Evolutionary conservation across 78 protist species (phyloP).

Genomic region (Dictyostelium capitatum): DNA sequence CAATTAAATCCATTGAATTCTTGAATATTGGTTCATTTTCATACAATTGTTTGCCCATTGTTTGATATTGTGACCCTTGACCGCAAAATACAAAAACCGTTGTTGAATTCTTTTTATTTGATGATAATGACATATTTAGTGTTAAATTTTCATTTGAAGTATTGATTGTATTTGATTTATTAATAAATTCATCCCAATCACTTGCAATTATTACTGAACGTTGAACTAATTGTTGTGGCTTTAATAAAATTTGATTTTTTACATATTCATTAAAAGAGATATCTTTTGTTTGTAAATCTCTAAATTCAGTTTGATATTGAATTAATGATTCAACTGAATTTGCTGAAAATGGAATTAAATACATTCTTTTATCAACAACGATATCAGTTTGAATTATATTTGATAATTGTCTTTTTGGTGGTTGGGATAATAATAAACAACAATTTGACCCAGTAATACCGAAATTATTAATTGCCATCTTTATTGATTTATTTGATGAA

Average conservation of each 20-base stretch:
- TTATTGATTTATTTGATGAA: background rate
- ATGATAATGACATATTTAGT: no score
- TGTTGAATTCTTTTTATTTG: background rate
- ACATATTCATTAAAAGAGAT: no score
- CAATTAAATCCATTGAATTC: no score
- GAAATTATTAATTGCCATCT: conserved; percentile 61
- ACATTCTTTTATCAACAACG: background rate
- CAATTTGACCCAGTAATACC: conserved; percentile 67
- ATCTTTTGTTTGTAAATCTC: no score
- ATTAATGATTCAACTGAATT: conserved; percentile 52
- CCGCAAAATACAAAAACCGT: conserved; percentile 77
- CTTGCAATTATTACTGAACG: conserved; percentile 30
- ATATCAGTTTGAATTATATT: no score
- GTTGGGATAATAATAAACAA: conserved; percentile 79
- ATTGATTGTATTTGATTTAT: conserved; percentile 15
- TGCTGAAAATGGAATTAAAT: conserved; percentile 60
- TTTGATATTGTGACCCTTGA: conserved; percentile 13
- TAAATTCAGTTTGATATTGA: conserved; percentile 34
- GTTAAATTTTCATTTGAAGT: no score
- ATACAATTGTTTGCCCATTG: no score
- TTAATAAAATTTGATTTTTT: conserved; percentile 4
- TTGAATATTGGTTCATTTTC: background rate
- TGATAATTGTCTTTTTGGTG: background rate
- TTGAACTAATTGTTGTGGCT: background rate
- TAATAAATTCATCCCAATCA: conserved; percentile 23